These are phyloP conservation scores for Trichoderma asperelloides DNA, from an alignment of 495 filamentous ascomycete genomes.

Conservation along the genomic window DNA sequence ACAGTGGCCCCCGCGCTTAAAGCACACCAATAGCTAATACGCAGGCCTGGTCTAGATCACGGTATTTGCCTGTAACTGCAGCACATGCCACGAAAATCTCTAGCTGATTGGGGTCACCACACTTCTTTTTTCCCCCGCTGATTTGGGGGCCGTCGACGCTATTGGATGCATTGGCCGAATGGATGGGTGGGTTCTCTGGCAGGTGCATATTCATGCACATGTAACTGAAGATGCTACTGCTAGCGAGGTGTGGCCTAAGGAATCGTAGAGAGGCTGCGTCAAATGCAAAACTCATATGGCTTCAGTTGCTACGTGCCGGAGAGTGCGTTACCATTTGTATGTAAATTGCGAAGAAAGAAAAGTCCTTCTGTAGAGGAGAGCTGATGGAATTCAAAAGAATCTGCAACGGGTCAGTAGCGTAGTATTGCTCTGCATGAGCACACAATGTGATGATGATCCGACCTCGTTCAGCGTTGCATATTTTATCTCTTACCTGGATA, in stretches of 20 bases:
- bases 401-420: neutral
- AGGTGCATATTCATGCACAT: neutral
- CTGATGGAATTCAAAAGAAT: neutral
- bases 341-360: neutral
- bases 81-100: neutral
- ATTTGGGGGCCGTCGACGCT: neutral
- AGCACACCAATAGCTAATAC: neutral
- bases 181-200: neutral
- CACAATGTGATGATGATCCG: neutral
- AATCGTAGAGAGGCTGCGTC: neutral
- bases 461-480: neutral
- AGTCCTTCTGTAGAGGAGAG: neutral
- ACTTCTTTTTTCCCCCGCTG: neutral
- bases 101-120: neutral
- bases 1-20: too few relatives aligned
- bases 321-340: neutral
- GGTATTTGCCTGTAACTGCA: neutral
- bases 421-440: neutral
- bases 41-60: neutral
- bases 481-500: neutral
- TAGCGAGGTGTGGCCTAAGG: neutral
- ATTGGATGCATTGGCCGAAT: slow-evolving; percentile 4
- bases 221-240: neutral
- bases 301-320: neutral
- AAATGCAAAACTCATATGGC: neutral